Evolutionary conservation across 805 yeast genomes (phyloP), one percentile per base, ranked within the genome.

Genomic region (Ogataea sp.): DNA sequence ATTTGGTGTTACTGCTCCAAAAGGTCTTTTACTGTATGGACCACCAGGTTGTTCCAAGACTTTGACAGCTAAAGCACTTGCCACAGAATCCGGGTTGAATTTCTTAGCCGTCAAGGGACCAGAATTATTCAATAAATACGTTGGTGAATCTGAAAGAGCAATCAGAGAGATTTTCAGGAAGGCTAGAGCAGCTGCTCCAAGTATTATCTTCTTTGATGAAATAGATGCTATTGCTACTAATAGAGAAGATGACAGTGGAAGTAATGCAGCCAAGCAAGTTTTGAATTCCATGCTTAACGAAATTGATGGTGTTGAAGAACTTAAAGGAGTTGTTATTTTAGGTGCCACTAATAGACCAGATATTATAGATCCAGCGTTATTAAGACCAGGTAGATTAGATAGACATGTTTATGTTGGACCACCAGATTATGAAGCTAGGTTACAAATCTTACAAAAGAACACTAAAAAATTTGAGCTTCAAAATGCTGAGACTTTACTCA

Each of bases 11-110:
- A 67, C 75, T 32, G 88, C 97, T 0, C 99, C 99, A 3, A 83
- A 86, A 48, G 99, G 99, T 28, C 83, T 93, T 1, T 61, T 93
- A 35, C 66, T 93, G 17, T 93, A 93, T 59, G 99, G 99, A 0
- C 99, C 99, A 1, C 97, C 98, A 0, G 98, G 98, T 14, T 90
- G 97, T 64, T 89, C 97, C 10, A 90, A 90, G 53, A 90, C 98
- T 0, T 62, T 90, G 44, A 86, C 95, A 0, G 97, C 97, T 2
- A 90, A 90, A 54, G 97, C 97, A 0, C 64, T 90, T 24, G 97
- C 97, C 0, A 84, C 96, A 0, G 98, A 90, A 61, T 83, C 96
- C 2, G 97, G 97, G 0, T 72, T 90, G 37, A 90, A 90, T 52
- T 90, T 90, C 58, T 59, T 90, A 38, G 96, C 97, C 0, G 96